Evolutionary conservation across 2,329 filamentous ascomycete species (phyloP).

Genomic region (Curvularia lunata): DNA sequence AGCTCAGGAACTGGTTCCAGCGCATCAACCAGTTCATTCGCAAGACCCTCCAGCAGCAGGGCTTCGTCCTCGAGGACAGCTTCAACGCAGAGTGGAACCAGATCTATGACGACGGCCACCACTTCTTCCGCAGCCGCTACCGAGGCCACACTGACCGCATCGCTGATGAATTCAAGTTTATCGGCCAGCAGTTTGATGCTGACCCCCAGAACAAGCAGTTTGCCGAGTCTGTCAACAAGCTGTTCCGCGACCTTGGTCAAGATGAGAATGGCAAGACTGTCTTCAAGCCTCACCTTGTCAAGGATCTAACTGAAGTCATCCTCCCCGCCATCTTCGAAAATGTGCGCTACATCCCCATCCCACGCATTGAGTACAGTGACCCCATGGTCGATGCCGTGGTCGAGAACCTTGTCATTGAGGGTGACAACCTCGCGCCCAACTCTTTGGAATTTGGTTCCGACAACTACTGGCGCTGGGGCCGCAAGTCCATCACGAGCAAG

Average conservation of each 20-base stretch:
- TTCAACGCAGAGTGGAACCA: constrained; percentile 82
- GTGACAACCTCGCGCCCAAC: constrained; percentile 96
- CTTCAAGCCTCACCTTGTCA: constrained; percentile 93
- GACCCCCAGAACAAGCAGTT: constrained; percentile 88
- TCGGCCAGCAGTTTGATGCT: constrained; percentile 86
- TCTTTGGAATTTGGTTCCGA: constrained; percentile 85
- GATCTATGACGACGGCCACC: constrained; percentile 84
- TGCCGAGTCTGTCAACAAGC: constrained; percentile 74
- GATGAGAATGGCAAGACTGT: constrained; percentile 81
- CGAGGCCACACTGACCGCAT: constrained; percentile 83
- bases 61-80: constrained; percentile 83
- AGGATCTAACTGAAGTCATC: constrained; percentile 87
- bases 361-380: constrained; percentile 91
- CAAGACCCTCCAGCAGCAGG: constrained; percentile 84
- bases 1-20: constrained; percentile 90
- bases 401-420: constrained; percentile 94
- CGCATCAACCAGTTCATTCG: constrained; percentile 77
- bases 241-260: constrained; percentile 89
- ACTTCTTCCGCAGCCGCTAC: constrained; percentile 88
- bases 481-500: constrained; percentile 83
- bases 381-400: constrained; percentile 83
- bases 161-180: constrained; percentile 87
- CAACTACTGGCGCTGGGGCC: constrained; percentile 94
- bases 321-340: constrained; percentile 82
- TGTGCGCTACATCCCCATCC: constrained; percentile 87